Percentiles rank a stretch among this genome's conserved stretches.
Conservation (phyloP, 208 protist genomes). For the Acanthamoeba triangularis region DNA sequence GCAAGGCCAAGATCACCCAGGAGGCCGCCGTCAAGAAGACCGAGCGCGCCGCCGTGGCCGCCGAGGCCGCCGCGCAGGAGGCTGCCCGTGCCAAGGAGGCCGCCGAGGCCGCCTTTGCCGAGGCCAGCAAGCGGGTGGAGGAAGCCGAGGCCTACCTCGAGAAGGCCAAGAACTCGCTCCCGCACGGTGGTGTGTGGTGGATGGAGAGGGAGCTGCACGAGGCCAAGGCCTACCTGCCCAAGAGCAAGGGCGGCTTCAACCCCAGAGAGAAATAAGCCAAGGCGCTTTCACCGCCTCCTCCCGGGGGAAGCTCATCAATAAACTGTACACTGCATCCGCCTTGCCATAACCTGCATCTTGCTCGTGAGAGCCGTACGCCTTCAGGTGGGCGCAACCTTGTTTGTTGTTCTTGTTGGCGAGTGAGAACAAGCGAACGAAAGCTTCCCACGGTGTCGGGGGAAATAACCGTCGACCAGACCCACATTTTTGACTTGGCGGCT, state of each 20-base stretch:
- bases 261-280: constrained; percentile 18
- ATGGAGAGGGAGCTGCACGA: constrained; percentile 80
- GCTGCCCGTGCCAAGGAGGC: constrained; percentile 47
- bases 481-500: not conserved
- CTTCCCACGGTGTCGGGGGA: not conserved
- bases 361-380: no score
- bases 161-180: constrained; percentile 64
- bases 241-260: constrained; percentile 81
- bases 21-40: constrained; percentile 82
- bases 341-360: no score
- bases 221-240: constrained; percentile 79
- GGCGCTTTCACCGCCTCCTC: no score
- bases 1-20: constrained; percentile 81
- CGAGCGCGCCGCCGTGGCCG: constrained; percentile 70
- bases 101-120: constrained; percentile 48
- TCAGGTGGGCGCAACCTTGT: no score
- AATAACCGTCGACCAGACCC: not conserved
- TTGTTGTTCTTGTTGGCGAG: no score
- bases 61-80: constrained; percentile 65
- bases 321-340: no score
- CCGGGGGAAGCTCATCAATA: no score
- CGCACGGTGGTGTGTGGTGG: constrained; percentile 79
- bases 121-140: constrained; percentile 30
- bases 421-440: not conserved
- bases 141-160: constrained; percentile 70